Conservation (phyloP, 2,329 filamentous ascomycete genomes). For the Ciborinia camelliae region DNA sequence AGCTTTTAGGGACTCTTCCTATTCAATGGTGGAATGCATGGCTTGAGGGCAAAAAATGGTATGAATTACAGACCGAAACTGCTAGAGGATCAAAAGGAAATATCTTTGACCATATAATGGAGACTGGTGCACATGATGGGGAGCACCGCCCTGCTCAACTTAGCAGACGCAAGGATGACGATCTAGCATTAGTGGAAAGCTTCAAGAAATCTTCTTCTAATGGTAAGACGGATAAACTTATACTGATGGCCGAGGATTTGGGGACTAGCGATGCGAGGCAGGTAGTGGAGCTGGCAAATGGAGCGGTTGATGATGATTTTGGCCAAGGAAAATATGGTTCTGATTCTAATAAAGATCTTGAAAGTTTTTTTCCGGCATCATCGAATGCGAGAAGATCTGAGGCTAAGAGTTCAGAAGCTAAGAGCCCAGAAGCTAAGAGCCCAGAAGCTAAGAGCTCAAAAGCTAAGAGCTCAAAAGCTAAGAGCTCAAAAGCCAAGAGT, state of each 20-base stretch:
- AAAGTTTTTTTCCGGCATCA: conserved; percentile 1
- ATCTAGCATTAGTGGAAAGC: not conserved
- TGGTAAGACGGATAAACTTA: conserved; percentile 16
- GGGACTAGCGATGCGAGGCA: conserved; percentile 24
- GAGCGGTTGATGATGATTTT: too few relatives aligned
- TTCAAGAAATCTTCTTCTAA: not conserved
- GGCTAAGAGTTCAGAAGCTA: not conserved
- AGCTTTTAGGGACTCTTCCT: conserved; percentile 23
- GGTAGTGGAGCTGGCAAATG: conserved; percentile 18
- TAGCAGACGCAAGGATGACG: not conserved
- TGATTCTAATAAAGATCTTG: not conserved
- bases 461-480: not conserved
- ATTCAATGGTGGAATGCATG: conserved; percentile 24
- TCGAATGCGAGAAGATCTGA: not conserved
- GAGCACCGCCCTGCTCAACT: not conserved
- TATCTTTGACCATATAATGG: conserved; percentile 22
- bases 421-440: not conserved
- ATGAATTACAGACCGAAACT: conserved; percentile 3
- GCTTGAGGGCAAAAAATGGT: conserved; percentile 24
- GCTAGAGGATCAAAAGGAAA: conserved; percentile 15
- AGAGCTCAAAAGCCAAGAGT: not conserved
- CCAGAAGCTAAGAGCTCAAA: not conserved
- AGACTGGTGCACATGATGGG: conserved; percentile 26
- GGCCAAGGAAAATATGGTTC: not conserved
- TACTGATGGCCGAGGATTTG: conserved; percentile 20